phyloP scores from a whole-genome alignment of 140 eudicot species.

The Flaveria floridana region DNA sequence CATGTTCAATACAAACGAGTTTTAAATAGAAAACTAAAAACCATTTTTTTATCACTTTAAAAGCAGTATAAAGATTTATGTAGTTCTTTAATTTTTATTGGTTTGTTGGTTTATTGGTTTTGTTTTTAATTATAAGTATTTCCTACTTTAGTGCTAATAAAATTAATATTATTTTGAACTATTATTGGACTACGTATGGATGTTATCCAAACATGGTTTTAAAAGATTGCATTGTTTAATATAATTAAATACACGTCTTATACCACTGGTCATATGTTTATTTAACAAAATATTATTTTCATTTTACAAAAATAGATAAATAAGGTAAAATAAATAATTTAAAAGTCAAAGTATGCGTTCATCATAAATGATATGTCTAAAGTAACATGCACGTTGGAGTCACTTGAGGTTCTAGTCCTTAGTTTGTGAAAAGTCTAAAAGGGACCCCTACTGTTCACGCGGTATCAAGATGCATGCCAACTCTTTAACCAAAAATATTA shows the following conservation, averaged over 20 bases:
- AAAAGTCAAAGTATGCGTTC: conserved; percentile 36
- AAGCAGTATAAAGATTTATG: too few relatives aligned
- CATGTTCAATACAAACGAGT: too few relatives aligned
- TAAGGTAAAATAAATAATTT: not conserved
- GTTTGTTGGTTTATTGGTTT: too few relatives aligned
- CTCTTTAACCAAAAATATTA: not conserved
- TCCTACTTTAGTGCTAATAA: not conserved
- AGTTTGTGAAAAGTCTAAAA: conserved; percentile 25
- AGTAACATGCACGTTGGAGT: conserved; percentile 28
- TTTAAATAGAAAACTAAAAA: too few relatives aligned
- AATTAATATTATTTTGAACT: not conserved
- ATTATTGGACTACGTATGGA: conserved; percentile 23
- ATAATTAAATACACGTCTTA: not conserved
- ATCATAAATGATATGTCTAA: not conserved
- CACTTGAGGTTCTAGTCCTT: conserved; percentile 24
- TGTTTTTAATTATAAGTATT: too few relatives aligned
- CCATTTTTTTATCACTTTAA: too few relatives aligned
- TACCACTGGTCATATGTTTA: not conserved
- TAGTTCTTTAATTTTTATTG: too few relatives aligned
- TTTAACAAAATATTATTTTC: not conserved
- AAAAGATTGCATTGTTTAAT: not conserved
- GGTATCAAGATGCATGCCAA: conserved; percentile 15
- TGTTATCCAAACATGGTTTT: conserved; percentile 8
- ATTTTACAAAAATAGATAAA: not conserved
- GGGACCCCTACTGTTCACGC: conserved; percentile 25